Base-by-base conservation (phyloP, 2,329 filamentous ascomycete species). In the Aspergillus phoenicis region DNA sequence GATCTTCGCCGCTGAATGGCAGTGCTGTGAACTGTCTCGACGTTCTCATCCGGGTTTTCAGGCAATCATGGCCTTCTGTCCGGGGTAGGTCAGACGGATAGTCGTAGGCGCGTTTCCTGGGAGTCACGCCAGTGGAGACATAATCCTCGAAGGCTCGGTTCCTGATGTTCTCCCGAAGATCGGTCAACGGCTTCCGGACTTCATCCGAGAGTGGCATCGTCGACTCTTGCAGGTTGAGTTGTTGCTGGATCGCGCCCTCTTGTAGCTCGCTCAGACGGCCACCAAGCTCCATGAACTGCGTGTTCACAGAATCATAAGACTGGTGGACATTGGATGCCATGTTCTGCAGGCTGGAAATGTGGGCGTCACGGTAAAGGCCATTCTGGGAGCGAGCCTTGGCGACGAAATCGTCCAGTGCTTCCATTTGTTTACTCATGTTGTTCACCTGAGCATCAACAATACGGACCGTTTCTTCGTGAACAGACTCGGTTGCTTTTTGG, bases 381-480 rank as follows among this genome's bases (percentile, higher is more conserved):
- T 97, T 98, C 70, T 96, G 90, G 1, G 85, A 86, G 62, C 89
- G 87, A 53, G 96, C 93, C 33, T 91, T 88, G 33, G 89, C 85
- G 41, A 98, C 92, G 69, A 97, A 97, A 66, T 94, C 91, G 70
- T 98, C 94, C 7, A 99, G 84, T 1, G 91, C 91, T 59, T 88
- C 86, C 85, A 99, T 93, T 76, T 98, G 92, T n/a, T 83, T 85
- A 62, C 91, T 89, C 72, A 99, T 89, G 67, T 96, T 91, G 59
- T 86, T 84, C 79, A 96, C 91, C 78, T 99, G 95, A 60, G 90
- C 89, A 70, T 94, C 91, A 11, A 98, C 93, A 60, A 96, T 94
- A 6, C 89, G 89, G 30, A 97, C 87, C 0, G 94, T 97, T 77
- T 96, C 91, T 36, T 90, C 89, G 67, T 99, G 93, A 1, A 98